Percentiles rank a stretch among this genome's conserved stretches.
These are phyloP conservation scores for Candida namnaoensis DNA, from an alignment of 805 yeast species.

Conservation along the genomic window DNA sequence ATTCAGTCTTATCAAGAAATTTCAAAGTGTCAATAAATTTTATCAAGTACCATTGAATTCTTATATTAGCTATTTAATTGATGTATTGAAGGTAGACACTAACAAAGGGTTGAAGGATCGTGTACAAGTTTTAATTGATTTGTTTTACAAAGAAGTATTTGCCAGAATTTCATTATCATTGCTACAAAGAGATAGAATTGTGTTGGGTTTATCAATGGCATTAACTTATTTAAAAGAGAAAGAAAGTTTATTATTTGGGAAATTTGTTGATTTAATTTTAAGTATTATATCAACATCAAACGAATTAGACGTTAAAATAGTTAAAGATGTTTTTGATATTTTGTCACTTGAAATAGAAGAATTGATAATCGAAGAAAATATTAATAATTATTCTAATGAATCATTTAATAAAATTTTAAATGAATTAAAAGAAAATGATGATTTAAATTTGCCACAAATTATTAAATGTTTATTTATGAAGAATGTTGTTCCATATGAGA, in stretches of 20 bases:
- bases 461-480: too few species aligned
- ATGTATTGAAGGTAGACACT: conserved; percentile 13
- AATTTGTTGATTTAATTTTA: conserved; percentile 6
- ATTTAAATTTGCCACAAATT: too few species aligned
- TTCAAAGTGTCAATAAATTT: conserved; percentile 35
- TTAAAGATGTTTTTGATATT: too few species aligned
- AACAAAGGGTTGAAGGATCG: too few species aligned
- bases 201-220: conserved; percentile 32
- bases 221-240: conserved; percentile 13
- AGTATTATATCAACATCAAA: not conserved
- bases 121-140: conserved; percentile 18
- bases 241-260: conserved; percentile 9
- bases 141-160: conserved; percentile 39
- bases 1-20: conserved; percentile 34
- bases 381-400: too few species aligned
- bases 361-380: too few species aligned
- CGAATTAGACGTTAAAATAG: too few species aligned
- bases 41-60: conserved; percentile 52
- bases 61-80: conserved; percentile 25
- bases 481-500: not conserved
- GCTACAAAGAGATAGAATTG: conserved; percentile 31
- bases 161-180: conserved; percentile 38
- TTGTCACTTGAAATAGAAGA: too few species aligned
- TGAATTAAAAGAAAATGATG: too few species aligned
- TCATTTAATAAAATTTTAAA: too few species aligned